Evolutionary conservation across 805 yeast species (phyloP).

Genomic region (Candida boidinii): DNA sequence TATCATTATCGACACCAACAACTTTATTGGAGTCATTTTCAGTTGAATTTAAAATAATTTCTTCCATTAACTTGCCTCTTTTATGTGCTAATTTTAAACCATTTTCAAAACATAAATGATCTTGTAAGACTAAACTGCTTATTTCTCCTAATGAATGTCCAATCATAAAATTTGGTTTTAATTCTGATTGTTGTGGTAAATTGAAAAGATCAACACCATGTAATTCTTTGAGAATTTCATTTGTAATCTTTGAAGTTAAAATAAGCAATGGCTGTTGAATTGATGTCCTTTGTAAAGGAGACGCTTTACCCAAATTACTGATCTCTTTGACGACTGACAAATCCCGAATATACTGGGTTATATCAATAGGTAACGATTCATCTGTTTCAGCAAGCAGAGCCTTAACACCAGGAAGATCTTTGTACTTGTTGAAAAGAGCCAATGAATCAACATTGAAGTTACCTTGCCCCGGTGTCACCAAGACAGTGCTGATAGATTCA

Average conservation of each 20-base stretch:
- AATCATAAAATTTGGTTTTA: slow-evolving; percentile 13
- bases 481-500: slow-evolving; percentile 5
- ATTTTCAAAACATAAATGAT: slow-evolving; percentile 13
- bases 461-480: slow-evolving; percentile 26
- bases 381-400: slow-evolving; percentile 12
- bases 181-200: neutral
- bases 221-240: slow-evolving; percentile 8
- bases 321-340: slow-evolving; percentile 3
- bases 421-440: slow-evolving; percentile 4
- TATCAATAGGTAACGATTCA: slow-evolving; percentile 12
- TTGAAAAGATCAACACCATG: slow-evolving; percentile 15
- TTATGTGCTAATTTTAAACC: slow-evolving; percentile 17
- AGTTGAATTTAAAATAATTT: slow-evolving; percentile 10
- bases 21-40: no score
- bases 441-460: slow-evolving; percentile 11
- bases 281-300: slow-evolving; percentile 17
- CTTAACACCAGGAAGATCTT: slow-evolving; percentile 6
- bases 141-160: slow-evolving; percentile 31
- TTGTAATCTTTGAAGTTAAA: slow-evolving; percentile 16
- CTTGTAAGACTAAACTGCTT: slow-evolving; percentile 20
- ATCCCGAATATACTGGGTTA: slow-evolving; percentile 10
- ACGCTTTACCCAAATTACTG: neutral
- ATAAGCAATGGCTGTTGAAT: slow-evolving; percentile 26
- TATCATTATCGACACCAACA: slow-evolving; percentile 22
- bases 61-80: slow-evolving; percentile 26